Base-by-base conservation (phyloP, 176 grass and related monocot species). In the Ananas comosus region DNA sequence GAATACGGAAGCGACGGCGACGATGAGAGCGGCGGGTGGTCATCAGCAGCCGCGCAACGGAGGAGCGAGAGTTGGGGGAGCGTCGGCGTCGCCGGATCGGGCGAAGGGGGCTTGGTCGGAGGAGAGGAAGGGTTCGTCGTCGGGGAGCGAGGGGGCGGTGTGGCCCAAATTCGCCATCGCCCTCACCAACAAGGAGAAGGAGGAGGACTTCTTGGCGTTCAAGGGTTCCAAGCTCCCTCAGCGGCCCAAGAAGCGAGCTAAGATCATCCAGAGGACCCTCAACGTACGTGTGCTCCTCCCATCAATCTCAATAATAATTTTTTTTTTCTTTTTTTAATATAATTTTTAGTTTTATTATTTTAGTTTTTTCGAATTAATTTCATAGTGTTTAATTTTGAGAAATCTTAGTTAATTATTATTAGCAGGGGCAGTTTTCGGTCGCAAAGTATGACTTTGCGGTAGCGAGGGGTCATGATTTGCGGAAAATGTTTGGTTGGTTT, bases 181-280 rank as follows among this genome's bases (percentile, higher is more conserved):
- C 49, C 77, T 97, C 25, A 86, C 94, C 14, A 92, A 89, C 69
- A 97, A 87, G 79, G 94, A 97, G 76, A 97, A 97, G 57, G 94
- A 97, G 82, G 94, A 90, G 66, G 94, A 93, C 76, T 97, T 97
- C 71, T 72, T 88, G 69, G 77, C 74, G 65, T 90, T 97, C 74
- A 97, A 97, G 75, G 94, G 94, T 78, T 88, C 94, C 65, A 97
- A 93, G 80, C 74, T 90, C 70, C 89, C 94, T 70, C 94, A 93
- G 64, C 79, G 94, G 17, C 94, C 94, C 49, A 97, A 93, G 66
- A 97, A 97, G 74, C 75, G 94, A 81, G 94, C 87, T 16, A 97
- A 97, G 74, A 66, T 82, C 75, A 79, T 97, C 70, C 89, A 97
- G 79, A 93, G 66, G 78, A 90, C 82, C 12, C 81, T 97, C 53